These are phyloP conservation scores for Hyphopichia wangnamkhiaoensis DNA, from an alignment of 1,139 yeast species.

Conservation along the genomic window DNA sequence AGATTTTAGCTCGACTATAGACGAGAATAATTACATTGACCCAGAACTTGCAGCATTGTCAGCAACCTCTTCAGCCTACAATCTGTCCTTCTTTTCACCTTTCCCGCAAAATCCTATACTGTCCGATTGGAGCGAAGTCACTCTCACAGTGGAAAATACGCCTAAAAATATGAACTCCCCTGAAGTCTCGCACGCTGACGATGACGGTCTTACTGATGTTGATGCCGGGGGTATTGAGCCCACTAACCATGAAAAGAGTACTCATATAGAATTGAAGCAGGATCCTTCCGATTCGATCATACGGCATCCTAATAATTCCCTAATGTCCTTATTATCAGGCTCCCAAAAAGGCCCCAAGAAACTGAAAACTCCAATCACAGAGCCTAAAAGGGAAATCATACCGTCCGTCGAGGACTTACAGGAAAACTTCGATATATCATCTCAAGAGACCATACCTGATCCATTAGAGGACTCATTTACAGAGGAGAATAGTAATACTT, in stretches of 20 bases:
- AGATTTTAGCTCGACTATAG: not conserved
- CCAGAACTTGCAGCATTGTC: not conserved
- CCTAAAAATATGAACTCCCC: not conserved
- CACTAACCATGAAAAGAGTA: too few relatives aligned
- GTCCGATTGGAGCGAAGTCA: not conserved
- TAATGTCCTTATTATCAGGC: slow-evolving; percentile 14
- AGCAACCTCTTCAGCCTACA: not conserved
- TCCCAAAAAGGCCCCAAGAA: slow-evolving; percentile 5
- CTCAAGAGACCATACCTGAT: not conserved
- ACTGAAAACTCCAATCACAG: slow-evolving; percentile 4
- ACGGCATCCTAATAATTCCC: not conserved
- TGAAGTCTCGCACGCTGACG: slow-evolving; percentile 6
- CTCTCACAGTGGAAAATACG: not conserved
- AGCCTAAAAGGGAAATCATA: not conserved
- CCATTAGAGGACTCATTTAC: slow-evolving; percentile 16
- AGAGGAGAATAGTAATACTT: slow-evolving; percentile 15
- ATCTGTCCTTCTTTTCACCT: not conserved
- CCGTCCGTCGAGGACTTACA: not conserved
- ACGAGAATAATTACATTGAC: not conserved
- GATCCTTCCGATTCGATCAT: not conserved
- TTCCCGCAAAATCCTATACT: not conserved
- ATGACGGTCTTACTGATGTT: slow-evolving; percentile 18
- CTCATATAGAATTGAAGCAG: too few relatives aligned
- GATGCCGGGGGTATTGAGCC: slow-evolving; percentile 13
- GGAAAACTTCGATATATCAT: not conserved